Conservation (phyloP, 257 asterid species). For the Solanum dulcamara region DNA sequence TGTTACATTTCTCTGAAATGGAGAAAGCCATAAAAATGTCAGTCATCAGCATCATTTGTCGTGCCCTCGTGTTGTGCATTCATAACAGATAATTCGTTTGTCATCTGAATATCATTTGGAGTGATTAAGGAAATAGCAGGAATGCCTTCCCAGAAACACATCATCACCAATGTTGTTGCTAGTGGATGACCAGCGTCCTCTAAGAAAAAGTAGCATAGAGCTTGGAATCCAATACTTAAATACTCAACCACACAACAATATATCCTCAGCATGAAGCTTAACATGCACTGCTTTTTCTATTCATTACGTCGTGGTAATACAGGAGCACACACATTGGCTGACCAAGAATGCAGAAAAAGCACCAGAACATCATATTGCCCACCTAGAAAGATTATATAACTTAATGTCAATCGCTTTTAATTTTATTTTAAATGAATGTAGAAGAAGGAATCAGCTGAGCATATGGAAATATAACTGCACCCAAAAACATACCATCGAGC, state of each 20-base stretch:
- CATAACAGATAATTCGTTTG: neutral
- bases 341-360: conserved; percentile 77
- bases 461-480: neutral
- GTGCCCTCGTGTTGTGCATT: neutral
- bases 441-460: neutral
- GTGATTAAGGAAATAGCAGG: neutral
- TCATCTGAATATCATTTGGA: neutral
- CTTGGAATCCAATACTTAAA: neutral
- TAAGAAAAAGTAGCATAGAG: neutral
- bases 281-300: conserved; percentile 27
- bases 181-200: neutral
- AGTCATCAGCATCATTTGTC: neutral
- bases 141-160: neutral
- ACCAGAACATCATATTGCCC: conserved; percentile 96
- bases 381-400: conserved; percentile 37
- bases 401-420: neutral
- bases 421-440: neutral
- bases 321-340: conserved; percentile 91
- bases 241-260: neutral
- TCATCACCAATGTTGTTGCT: neutral
- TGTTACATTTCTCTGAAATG: neutral
- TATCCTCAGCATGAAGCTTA: neutral
- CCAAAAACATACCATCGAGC: conserved; percentile 59
- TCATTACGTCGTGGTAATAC: conserved; percentile 92
- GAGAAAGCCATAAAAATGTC: neutral